Evolutionary conservation across 2,329 filamentous ascomycete genomes (phyloP).

Genomic region (Microthyrium microscopicum): DNA sequence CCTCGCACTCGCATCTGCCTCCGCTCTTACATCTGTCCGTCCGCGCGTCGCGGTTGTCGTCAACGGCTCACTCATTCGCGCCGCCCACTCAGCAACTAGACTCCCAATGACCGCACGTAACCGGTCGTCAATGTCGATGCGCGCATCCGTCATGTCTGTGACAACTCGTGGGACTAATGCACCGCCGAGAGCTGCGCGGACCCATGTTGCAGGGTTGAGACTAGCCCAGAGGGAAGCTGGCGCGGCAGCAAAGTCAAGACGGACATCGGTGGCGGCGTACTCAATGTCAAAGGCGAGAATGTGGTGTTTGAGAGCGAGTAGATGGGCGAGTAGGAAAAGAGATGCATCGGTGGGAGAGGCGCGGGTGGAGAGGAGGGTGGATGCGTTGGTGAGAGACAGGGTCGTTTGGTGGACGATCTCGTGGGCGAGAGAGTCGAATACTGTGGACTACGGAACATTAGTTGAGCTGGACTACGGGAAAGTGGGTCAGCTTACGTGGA

Average conservation of each 20-base stretch:
- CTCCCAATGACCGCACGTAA: slow-evolving; percentile 48
- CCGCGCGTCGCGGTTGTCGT: slow-evolving; percentile 6
- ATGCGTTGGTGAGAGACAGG: slow-evolving; percentile 61
- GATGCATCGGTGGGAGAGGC: slow-evolving; percentile 57
- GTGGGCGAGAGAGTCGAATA: slow-evolving; percentile 57
- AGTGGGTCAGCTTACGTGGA: slow-evolving; percentile 34
- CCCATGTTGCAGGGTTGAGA: slow-evolving; percentile 47
- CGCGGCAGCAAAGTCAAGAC: slow-evolving; percentile 49
- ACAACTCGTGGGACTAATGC: slow-evolving; percentile 48
- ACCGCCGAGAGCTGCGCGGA: slow-evolving; percentile 37
- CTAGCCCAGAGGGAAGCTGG: slow-evolving; percentile 50
- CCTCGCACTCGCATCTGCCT: slow-evolving; percentile 19
- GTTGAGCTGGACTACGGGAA: slow-evolving; percentile 1
- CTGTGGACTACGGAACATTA: slow-evolving; percentile 34
- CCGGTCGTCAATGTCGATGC: slow-evolving; percentile 48
- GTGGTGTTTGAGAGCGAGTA: slow-evolving; percentile 89
- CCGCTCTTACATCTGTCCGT: slow-evolving; percentile 6
- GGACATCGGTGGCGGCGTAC: slow-evolving; percentile 47
- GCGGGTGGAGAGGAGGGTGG: slow-evolving; percentile 49
- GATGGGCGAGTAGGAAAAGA: slow-evolving; percentile 85
- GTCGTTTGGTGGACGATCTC: slow-evolving; percentile 86
- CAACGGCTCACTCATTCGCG: slow-evolving; percentile 36
- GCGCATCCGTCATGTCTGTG: slow-evolving; percentile 56
- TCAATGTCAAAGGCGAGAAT: slow-evolving; percentile 92
- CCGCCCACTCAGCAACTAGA: slow-evolving; percentile 42